phyloP scores from a whole-genome alignment of 345 rosid species.

The Pistacia atlantica region DNA sequence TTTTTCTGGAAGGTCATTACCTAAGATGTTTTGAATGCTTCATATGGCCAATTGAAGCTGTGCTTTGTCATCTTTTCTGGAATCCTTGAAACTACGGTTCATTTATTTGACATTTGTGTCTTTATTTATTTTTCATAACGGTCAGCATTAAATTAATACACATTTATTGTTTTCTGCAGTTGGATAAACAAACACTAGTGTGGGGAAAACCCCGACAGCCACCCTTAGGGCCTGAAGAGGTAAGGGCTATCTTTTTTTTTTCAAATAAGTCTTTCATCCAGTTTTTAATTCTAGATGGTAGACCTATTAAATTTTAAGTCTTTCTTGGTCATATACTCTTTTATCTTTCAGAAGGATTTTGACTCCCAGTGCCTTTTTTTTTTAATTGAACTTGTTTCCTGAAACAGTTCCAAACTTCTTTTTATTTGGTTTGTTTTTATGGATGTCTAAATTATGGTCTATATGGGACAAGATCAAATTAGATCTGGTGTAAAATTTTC shows the following conservation, averaged over 20 bases:
- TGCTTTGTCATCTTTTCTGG: background rate
- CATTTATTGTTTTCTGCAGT: constrained; percentile 43
- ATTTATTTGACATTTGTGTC: constrained; percentile 1
- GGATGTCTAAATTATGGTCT: background rate
- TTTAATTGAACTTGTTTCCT: background rate
- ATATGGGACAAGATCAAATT: background rate
- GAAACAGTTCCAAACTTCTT: background rate
- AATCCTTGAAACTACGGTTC: background rate
- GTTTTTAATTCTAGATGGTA: background rate
- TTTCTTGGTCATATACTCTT: background rate
- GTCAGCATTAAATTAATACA: constrained; percentile 4
- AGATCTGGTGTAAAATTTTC: background rate
- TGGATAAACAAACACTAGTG: constrained; percentile 68
- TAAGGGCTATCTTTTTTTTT: constrained; percentile 29
- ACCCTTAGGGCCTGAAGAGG: constrained; percentile 76
- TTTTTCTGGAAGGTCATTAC: background rate
- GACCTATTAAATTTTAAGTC: background rate
- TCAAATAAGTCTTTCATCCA: background rate
- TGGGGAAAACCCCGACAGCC: constrained; percentile 96
- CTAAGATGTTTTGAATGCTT: background rate
- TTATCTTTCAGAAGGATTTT: background rate
- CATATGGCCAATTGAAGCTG: background rate
- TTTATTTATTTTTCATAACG: background rate
- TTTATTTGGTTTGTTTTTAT: background rate
- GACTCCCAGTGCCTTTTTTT: background rate